Base-by-base conservation (phyloP, 2,329 filamentous ascomycete species). In the Cladosporium sp. region DNA sequence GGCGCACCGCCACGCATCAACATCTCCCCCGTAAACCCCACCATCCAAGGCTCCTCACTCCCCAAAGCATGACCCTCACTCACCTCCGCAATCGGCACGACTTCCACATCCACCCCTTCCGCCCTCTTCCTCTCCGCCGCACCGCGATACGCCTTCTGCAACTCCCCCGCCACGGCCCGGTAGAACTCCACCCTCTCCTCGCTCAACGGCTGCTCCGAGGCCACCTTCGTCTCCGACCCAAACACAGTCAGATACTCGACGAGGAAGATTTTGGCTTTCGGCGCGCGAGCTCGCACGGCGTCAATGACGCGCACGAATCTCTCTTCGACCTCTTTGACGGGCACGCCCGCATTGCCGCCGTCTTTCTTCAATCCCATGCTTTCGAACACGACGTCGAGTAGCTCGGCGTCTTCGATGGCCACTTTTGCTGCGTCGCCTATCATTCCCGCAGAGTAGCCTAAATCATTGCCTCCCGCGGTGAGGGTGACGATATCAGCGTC, bases 401-500 rank as follows among this genome's bases (percentile, higher is more conserved):
- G 9, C 6, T 32, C 48, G 7, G 17, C 15, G 8, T 44, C 48
- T 7, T 34, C 32, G 3, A 51, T 13, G 0, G 32, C 41, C 2
- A 51, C 1, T 24, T 22, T 37, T 17, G 41, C 48, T 3, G 48
- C 48, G 1, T 69, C 65, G n/a, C 58, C 57, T 41, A 67, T 64
- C 11, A 72, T 47, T 2, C 66, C 66, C 5, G 64, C 65, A 37
- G 70, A 60, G 52, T 71, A 71, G 3, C 62, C 63, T 39, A 71
- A 61, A 54, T 72, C 70, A 48, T 71, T 71, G 13, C 70, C 69
- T 27, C 70, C 70, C 51, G 63, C 66, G 11, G 66, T 66, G 9
- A 71, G 60, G 13, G 68, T 59, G 3, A 73, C 68, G 19, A 70
- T 56, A 45, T 71, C 67, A 8, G 61, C 61, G 52, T 70, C 64